These are phyloP conservation scores for Trematosphaeria pertusa DNA, from an alignment of 2,329 filamentous ascomycete genomes.

Conservation along the genomic window DNA sequence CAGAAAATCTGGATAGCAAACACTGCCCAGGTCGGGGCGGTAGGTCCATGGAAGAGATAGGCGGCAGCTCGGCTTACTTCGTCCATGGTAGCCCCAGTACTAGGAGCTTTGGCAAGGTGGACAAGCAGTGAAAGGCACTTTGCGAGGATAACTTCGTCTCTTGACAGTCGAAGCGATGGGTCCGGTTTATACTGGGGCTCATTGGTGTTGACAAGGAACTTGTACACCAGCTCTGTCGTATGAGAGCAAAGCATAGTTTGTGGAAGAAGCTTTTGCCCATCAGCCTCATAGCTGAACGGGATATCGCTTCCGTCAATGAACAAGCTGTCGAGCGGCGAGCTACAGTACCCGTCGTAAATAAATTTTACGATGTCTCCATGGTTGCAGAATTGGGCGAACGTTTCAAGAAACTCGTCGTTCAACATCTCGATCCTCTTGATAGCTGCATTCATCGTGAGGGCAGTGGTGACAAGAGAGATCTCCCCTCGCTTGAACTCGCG, in stretches of 20 bases:
- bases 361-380: not conserved
- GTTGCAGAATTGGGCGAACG: not conserved
- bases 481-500: constrained; percentile 34
- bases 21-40: constrained; percentile 7
- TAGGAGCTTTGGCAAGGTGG: no score
- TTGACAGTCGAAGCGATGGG: not conserved
- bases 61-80: not conserved
- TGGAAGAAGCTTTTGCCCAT: not conserved
- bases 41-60: not conserved
- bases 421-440: constrained; percentile 12
- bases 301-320: not conserved
- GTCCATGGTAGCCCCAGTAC: not conserved
- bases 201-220: not conserved
- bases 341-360: constrained; percentile 4
- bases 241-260: not conserved
- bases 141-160: not conserved
- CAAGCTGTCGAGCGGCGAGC: constrained; percentile 1
- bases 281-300: constrained; percentile 1
- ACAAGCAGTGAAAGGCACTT: not conserved
- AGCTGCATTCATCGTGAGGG: constrained; percentile 41
- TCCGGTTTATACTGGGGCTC: not conserved
- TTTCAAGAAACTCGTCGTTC: constrained; percentile 2
- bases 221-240: not conserved
- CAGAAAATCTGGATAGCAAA: constrained; percentile 19
- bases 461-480: constrained; percentile 42